Conservation (phyloP, 768 basidiomycete genomes). For the Kwoniella shandongensis region DNA sequence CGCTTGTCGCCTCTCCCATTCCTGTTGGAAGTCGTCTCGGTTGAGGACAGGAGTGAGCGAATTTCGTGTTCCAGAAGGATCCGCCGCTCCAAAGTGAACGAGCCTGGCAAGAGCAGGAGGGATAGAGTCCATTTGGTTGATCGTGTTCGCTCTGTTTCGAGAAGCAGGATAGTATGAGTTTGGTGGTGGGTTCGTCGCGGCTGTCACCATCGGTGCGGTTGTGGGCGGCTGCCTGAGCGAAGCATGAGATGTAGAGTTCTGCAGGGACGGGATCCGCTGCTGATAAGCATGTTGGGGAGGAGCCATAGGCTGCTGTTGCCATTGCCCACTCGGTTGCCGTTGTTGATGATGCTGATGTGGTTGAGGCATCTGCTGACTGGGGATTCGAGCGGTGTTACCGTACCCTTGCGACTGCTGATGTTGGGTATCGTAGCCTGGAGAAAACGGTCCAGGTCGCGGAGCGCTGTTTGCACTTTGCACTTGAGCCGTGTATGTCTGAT, state of each 20-base stretch:
- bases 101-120: conserved; percentile 88
- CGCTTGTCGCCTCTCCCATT: conserved; percentile 91
- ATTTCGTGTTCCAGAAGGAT: conserved; percentile 53
- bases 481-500: conserved; percentile 88
- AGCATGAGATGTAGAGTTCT: conserved; percentile 29
- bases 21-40: conserved; percentile 88
- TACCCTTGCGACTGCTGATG: conserved; percentile 54
- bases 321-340: conserved; percentile 42
- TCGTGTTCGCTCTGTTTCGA: conserved; percentile 83
- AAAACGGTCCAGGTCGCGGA: conserved; percentile 36
- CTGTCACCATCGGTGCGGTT: conserved; percentile 23
- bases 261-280: conserved; percentile 44
- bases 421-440: conserved; percentile 48
- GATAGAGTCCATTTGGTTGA: conserved; percentile 86
- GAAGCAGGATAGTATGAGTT: conserved; percentile 61
- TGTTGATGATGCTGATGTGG: conserved; percentile 52
- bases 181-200: conserved; percentile 61
- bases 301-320: conserved; percentile 28
- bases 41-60: conserved; percentile 88
- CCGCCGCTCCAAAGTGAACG: conserved; percentile 75
- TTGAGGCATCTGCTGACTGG: conserved; percentile 28
- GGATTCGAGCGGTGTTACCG: conserved; percentile 33
- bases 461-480: conserved; percentile 63
- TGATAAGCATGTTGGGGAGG: conserved; percentile 34
- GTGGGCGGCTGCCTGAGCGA: conserved; percentile 12